Conservation (phyloP, 371 early-diverging fungal genomes). For the Mucor lusitanicus region DNA sequence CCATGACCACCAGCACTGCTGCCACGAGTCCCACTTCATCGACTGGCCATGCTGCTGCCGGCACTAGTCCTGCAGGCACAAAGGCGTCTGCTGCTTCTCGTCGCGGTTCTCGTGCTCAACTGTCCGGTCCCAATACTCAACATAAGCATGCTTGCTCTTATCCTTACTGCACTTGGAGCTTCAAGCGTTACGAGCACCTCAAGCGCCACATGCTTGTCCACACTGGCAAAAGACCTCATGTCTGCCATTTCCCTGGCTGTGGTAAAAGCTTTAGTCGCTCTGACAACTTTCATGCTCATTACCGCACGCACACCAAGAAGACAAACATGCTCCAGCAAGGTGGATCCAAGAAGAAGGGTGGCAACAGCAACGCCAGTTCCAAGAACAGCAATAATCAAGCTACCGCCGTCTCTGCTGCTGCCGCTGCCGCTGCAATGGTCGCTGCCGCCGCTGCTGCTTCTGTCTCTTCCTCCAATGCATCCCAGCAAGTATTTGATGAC, state of each 20-base stretch:
- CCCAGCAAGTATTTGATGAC: constrained; percentile 15
- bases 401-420: constrained; percentile 6
- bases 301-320: constrained; percentile 53
- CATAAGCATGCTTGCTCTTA: constrained; percentile 59
- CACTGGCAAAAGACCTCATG: constrained; percentile 65
- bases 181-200: constrained; percentile 83
- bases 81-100: not conserved
- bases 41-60: constrained; percentile 1
- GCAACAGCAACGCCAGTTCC: not conserved
- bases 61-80: not conserved
- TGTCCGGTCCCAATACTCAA: constrained; percentile 19
- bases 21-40: not conserved
- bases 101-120: constrained; percentile 24
- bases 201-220: constrained; percentile 79
- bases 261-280: constrained; percentile 73
- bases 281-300: constrained; percentile 69
- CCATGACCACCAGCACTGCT: not conserved
- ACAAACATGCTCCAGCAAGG: constrained; percentile 2
- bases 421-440: constrained; percentile 6
- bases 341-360: not conserved
- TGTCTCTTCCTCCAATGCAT: not conserved
- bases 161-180: constrained; percentile 59
- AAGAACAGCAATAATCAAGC: not conserved
- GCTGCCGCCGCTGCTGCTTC: not conserved
- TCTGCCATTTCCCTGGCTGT: constrained; percentile 65